These are phyloP conservation scores for Clavispora phyllophila DNA, from an alignment of 805 yeast species.

Conservation along the genomic window DNA sequence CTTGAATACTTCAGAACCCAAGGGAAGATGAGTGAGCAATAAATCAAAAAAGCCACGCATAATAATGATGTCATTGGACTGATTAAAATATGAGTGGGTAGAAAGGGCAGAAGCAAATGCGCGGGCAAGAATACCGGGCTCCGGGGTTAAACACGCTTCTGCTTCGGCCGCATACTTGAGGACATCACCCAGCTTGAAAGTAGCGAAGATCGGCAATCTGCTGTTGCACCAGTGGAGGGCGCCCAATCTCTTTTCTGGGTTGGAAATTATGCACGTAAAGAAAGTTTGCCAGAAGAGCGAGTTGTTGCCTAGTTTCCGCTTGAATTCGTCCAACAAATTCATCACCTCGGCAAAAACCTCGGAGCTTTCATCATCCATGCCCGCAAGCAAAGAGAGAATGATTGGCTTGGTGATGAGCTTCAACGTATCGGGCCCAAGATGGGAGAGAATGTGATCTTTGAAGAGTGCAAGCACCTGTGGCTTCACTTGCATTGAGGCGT, in stretches of 20 bases:
- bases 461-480: slow-evolving; percentile 67
- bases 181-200: slow-evolving; percentile 19
- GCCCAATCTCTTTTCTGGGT: slow-evolving; percentile 78
- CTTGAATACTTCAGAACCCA: slow-evolving; percentile 56
- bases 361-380: slow-evolving; percentile 87
- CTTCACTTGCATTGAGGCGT: slow-evolving; percentile 84
- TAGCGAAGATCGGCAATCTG: slow-evolving; percentile 57
- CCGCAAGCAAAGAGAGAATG: slow-evolving; percentile 71
- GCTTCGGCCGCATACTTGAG: slow-evolving; percentile 25
- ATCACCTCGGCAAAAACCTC: slow-evolving; percentile 69
- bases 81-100: slow-evolving; percentile 26
- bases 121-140: slow-evolving; percentile 71
- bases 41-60: slow-evolving; percentile 88
- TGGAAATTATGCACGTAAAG: slow-evolving; percentile 68
- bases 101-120: slow-evolving; percentile 68
- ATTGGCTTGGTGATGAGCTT: slow-evolving; percentile 62
- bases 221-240: slow-evolving; percentile 72
- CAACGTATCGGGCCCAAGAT: slow-evolving; percentile 32
- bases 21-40: slow-evolving; percentile 59
- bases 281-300: slow-evolving; percentile 82
- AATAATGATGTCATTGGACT: slow-evolving; percentile 54
- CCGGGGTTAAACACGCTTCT: slow-evolving; percentile 60
- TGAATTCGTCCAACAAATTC: slow-evolving; percentile 55
- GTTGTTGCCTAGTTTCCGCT: slow-evolving; percentile 55
- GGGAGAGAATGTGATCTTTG: slow-evolving; percentile 43